Conservation (phyloP, 768 basidiomycete species). For the Xanthoconium purpureum region DNA sequence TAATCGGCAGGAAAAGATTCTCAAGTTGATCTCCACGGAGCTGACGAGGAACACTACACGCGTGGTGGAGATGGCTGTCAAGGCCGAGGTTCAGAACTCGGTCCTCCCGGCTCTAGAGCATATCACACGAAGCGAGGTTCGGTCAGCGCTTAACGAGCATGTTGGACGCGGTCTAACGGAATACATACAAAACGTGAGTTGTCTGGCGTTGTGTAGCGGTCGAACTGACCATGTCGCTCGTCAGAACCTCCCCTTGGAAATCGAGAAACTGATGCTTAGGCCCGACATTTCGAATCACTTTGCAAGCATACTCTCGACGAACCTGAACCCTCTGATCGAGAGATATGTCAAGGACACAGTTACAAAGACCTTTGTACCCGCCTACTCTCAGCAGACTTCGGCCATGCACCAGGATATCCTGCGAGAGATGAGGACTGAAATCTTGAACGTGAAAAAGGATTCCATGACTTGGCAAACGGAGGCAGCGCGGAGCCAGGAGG, state of each 20-base stretch:
- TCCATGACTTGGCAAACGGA: conserved; percentile 80
- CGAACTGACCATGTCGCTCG: conserved; percentile 4
- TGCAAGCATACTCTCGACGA: conserved; percentile 67
- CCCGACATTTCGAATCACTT: conserved; percentile 77
- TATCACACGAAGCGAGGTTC: conserved; percentile 80
- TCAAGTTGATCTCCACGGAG: conserved; percentile 85
- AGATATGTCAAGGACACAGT: conserved; percentile 80
- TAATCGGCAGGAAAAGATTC: conserved; percentile 81
- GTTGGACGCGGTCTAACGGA: conserved; percentile 71
- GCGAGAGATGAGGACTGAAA: conserved; percentile 71
- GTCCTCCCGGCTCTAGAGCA: conserved; percentile 79
- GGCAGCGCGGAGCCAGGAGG: conserved; percentile 75
- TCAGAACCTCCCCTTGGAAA: conserved; percentile 73
- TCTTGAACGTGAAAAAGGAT: conserved; percentile 76
- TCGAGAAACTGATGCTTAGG: conserved; percentile 73
- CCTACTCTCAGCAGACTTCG: conserved; percentile 71
- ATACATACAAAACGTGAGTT: conserved; percentile 63
- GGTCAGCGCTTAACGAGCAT: conserved; percentile 72
- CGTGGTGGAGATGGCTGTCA: conserved; percentile 87
- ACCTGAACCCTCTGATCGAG: conserved; percentile 74
- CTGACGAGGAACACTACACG: conserved; percentile 84
- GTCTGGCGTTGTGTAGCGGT: not conserved
- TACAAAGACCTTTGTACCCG: conserved; percentile 68
- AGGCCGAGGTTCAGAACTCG: conserved; percentile 78
- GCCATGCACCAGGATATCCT: conserved; percentile 78